Base-by-base conservation (phyloP, 164 flowering plant species). In the Annona squamosa region DNA sequence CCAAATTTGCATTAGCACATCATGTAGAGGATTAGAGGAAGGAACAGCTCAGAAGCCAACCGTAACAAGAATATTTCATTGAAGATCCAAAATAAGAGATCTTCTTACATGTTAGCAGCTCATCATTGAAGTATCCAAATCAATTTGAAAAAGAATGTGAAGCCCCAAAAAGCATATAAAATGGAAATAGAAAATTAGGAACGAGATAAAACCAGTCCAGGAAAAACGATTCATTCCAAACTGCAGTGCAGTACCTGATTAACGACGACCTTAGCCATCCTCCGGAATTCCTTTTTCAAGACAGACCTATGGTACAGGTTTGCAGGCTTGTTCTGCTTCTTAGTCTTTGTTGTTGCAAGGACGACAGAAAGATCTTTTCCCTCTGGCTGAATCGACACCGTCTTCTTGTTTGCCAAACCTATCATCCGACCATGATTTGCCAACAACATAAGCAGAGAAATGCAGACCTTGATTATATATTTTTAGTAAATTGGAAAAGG, bases 371-470 rank as follows among this genome's bases (percentile, higher is more conserved):
- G 79, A 67, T 89, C 97, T 70, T 89, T 85, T 4, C 86, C 87
- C 1, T 59, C 87, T 18, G 91, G 81, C 71, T 86, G 91, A 81
- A 93, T 85, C 3, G 91, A 80, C 42, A 91, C 98, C 0, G 94
- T 89, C 76, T 91, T 93, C 82, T 75, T 79, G 85, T 91, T 90
- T 37, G 98, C 97, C 70, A 93, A 75, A 6, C 93, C 93, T 88
- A 63, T n/a, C 48, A 62, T 47, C 5, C 61, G 19, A 70, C 59
- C 56, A 47, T 4, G 52, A 4, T 57, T 59, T 44, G 13, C 7
- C 52, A 9, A 48, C 48, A 17, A 2, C 45, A 7, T 37, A 26
- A 26, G 37, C 59, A 48, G 5, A 62, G 4, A 16, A 41, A 17
- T 13, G 57, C n/a, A 44, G 18, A 41, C 3, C 4, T 52, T 6